Percentiles rank a stretch among this genome's conserved stretches.
phyloP scores from a whole-genome alignment of 768 basidiomycete species.

The Melanogaster broomeanus region DNA sequence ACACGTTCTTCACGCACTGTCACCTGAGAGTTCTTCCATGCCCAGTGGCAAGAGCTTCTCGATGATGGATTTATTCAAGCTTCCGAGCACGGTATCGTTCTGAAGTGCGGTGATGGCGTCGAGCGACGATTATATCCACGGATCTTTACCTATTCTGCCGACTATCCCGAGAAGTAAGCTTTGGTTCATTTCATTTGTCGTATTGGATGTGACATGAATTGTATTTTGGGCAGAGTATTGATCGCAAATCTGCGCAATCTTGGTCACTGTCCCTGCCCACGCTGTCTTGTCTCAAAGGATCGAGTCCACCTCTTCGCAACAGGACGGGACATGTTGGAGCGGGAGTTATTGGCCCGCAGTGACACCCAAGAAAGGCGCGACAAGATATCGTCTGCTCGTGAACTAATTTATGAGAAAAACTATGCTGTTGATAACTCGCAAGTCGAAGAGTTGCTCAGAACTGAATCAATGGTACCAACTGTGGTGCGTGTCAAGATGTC shows the following conservation, averaged over 20 bases:
- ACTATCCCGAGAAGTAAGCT: slow-evolving; percentile 38
- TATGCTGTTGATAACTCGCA: slow-evolving; percentile 22
- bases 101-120: slow-evolving; percentile 8
- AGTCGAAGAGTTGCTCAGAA: slow-evolving; percentile 29
- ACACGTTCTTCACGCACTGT: slow-evolving; percentile 8
- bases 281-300: slow-evolving; percentile 17
- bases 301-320: slow-evolving; percentile 13
- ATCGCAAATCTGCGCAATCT: slow-evolving; percentile 20
- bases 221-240: slow-evolving; percentile 10
- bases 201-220: no score
- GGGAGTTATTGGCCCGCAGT: not conserved
- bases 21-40: slow-evolving; percentile 16
- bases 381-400: slow-evolving; percentile 3
- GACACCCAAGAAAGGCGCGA: not conserved
- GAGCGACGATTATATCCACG: slow-evolving; percentile 16
- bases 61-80: slow-evolving; percentile 12
- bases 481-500: slow-evolving; percentile 22
- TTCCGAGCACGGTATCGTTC: slow-evolving; percentile 13
- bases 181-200: not conserved
- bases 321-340: slow-evolving; percentile 1
- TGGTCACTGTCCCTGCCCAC: slow-evolving; percentile 30
- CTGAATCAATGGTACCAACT: slow-evolving; percentile 33
- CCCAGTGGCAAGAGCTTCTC: no score
- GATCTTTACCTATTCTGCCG: slow-evolving; percentile 33
- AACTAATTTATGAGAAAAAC: slow-evolving; percentile 20